These are phyloP conservation scores for Lepidopterella palustris DNA, from an alignment of 495 filamentous ascomycete species.

Conservation along the genomic window DNA sequence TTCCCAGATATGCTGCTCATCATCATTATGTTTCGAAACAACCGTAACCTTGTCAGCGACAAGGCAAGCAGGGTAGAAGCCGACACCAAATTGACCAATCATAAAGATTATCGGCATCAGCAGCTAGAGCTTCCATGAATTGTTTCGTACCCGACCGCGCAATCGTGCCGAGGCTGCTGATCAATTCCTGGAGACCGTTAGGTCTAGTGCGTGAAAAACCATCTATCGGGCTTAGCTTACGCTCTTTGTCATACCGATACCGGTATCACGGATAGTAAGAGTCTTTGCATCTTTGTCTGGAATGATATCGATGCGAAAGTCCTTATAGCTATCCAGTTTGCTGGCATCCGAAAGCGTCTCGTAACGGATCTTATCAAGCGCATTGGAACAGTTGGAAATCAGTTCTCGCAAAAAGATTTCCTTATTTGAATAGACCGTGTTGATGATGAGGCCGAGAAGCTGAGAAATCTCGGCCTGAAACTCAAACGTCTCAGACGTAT, in stretches of 20 bases:
- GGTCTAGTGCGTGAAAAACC: not conserved
- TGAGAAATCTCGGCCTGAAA: conserved; percentile 99
- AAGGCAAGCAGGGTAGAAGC: conserved; percentile 99
- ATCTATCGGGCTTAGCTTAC: conserved; percentile 50
- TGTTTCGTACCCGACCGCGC: conserved; percentile 99
- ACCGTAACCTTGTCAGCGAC: conserved; percentile 95
- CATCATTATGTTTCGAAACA: conserved; percentile 97
- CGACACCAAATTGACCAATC: conserved; percentile 99
- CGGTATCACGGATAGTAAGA: conserved; percentile 90
- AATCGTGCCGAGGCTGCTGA: conserved; percentile 99
- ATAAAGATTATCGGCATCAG: conserved; percentile 99
- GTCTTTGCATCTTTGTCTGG: conserved; percentile 96
- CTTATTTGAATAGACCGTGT: conserved; percentile 99
- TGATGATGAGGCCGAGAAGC: conserved; percentile 98
- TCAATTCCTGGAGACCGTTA: conserved; percentile 62
- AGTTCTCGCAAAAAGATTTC: conserved; percentile 98
- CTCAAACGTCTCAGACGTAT: conserved; percentile 89
- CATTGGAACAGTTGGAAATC: conserved; percentile 96
- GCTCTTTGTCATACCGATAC: conserved; percentile 99
- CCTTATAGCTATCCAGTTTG: conserved; percentile 94
- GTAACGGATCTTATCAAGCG: conserved; percentile 99
- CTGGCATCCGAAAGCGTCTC: conserved; percentile 92
- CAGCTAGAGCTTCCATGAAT: conserved; percentile 98
- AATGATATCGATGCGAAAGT: conserved; percentile 96
- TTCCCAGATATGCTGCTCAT: conserved; percentile 99